Evolutionary conservation across 2,329 filamentous ascomycete species (phyloP), one percentile per base, ranked within the genome.

Genomic region (Akanthomyces muscarius): DNA sequence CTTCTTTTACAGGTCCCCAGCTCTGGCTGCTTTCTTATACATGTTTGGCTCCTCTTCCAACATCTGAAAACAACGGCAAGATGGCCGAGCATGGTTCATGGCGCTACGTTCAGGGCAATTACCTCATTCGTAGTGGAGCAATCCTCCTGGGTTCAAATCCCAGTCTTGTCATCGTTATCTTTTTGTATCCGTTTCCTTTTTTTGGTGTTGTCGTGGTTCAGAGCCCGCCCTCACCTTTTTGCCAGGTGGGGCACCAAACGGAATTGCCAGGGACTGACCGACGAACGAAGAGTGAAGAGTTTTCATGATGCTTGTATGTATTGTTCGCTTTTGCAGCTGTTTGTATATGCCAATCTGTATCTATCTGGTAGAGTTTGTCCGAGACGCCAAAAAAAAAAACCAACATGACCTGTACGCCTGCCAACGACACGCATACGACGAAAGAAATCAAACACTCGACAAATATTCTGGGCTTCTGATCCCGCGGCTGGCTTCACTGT

Each of bases 61-160:
- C 36, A 23, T 5, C 8, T 3, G 28, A 30, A 28, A 6, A 30
- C 28, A 30, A 44, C 23, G 71, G 71, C 71, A 67, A 73, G 71
- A 73, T 73, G 71, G 71, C 71, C 71, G 71, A 73, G 71, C 71
- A 63, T 73, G 71, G 71, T 73, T 72, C 30, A 73, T 73, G 71
- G 71, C 71, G 71, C 65, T 70, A 73, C 71, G 71, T 73, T 73
- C 72, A 73, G 71, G 71, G 68, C 67, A 68, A 68, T 70, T 66
- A 69, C 30, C 48, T 63, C 52, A 58, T 51, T 73, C 71, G 71
- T 73, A 70, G 64, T 72, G 71, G 71, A 72, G 71, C 69, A 72
- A 72, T 72, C 71, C 71, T 72, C 71, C 71, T 72, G 71, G 71
- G 71, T 73, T 73, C 71, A 69, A 74, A 70, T 73, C 71, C 71